These are phyloP conservation scores for Tulasnella sp. DNA, from an alignment of 768 basidiomycete species.

Conservation along the genomic window DNA sequence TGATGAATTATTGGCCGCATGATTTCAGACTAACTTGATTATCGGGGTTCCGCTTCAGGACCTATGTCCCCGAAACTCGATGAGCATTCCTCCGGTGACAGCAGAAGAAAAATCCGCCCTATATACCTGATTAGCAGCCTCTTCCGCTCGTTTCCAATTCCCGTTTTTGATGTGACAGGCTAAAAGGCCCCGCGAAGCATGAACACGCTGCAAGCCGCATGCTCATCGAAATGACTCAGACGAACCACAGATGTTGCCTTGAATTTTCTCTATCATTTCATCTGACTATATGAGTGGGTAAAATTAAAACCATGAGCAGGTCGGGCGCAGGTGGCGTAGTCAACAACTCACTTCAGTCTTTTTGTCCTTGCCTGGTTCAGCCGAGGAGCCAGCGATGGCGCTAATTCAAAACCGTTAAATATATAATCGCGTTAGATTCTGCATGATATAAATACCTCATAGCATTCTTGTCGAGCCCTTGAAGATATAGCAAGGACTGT, in stretches of 20 bases:
- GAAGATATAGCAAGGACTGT: conserved; percentile 63
- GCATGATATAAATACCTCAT: background rate
- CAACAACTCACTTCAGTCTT: conserved; percentile 9
- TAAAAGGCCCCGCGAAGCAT: background rate
- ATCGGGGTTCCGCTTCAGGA: conserved; percentile 60
- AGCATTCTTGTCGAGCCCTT: conserved; percentile 68
- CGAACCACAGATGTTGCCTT: conserved; percentile 61
- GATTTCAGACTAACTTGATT: conserved; percentile 37
- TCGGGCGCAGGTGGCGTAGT: background rate
- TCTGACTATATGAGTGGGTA: conserved; percentile 45
- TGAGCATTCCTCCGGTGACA: background rate
- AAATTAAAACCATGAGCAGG: background rate
- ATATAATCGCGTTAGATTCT: no score
- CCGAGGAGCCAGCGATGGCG: background rate
- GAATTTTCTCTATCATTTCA: conserved; percentile 68
- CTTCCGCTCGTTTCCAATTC: conserved; percentile 71
- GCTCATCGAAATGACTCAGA: background rate
- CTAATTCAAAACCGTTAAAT: conserved; percentile 5
- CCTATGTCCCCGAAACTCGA: conserved; percentile 36
- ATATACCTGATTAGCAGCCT: conserved; percentile 71
- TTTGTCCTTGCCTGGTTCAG: conserved; percentile 15
- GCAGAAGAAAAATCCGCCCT: background rate
- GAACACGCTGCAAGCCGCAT: background rate
- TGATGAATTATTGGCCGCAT: background rate
- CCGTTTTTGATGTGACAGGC: conserved; percentile 73